Percentiles rank a stretch among this genome's conserved stretches.
Conservation (phyloP, 129 eudicot species). For the Helichrysum umbraculigerum region DNA sequence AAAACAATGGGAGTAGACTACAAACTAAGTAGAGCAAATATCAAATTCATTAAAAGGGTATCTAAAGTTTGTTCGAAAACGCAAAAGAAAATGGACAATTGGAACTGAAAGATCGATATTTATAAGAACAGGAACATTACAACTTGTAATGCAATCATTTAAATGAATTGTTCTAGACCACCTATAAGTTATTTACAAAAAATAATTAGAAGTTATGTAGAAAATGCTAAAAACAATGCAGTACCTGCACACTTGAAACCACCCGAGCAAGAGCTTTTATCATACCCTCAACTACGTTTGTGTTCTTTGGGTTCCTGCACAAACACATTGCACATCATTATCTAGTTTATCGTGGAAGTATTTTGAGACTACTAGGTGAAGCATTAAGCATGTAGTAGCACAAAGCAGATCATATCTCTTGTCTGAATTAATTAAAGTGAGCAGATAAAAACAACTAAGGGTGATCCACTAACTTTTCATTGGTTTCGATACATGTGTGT, state of each 20-base stretch:
- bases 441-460: not conserved
- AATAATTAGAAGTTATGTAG: not conserved
- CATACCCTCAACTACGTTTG: slow-evolving; percentile 94
- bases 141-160: slow-evolving; percentile 5
- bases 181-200: not conserved
- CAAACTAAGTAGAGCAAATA: too few species aligned
- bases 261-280: slow-evolving; percentile 98
- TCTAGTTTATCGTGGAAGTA: slow-evolving; percentile 13
- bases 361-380: not conserved
- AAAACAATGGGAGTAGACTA: too few species aligned
- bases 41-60: not conserved
- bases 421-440: not conserved
- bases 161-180: slow-evolving; percentile 18
- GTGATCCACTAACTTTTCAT: slow-evolving; percentile 1
- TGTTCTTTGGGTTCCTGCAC: slow-evolving; percentile 91
- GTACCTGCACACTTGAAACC: slow-evolving; percentile 86
- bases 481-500: not conserved
- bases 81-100: not conserved
- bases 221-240: slow-evolving; percentile 1
- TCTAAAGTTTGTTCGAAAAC: not conserved
- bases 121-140: not conserved
- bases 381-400: slow-evolving; percentile 1
- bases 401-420: not conserved
- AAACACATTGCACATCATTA: not conserved
- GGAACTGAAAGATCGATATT: not conserved